Evolutionary conservation across 306 rosid species (phyloP), one percentile per base, ranked within the genome.

Genomic region (Acacia confusa): DNA sequence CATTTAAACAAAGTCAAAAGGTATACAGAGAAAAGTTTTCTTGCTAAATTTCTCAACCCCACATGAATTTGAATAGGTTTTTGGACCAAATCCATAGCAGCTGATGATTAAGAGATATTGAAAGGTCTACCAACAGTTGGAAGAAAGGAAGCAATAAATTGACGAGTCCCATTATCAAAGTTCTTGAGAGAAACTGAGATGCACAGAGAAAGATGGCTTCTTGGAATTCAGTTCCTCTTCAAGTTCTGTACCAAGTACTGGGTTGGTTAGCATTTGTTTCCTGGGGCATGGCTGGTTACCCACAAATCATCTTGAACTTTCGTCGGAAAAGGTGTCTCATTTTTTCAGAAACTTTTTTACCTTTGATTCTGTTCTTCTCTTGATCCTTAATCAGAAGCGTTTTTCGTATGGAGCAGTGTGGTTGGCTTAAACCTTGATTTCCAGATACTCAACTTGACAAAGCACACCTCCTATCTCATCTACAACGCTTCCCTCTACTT

Each of bases 401-500:
- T 77, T 73, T 61, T 14, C 4, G 48, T 20, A 3, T 41, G 47
- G 75, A 6, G 25, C 38, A 92, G 98, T 78, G 98, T 94, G 48
- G 97, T 92, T 72, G 98, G 98, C 3, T 84, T 94, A 82, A 94
- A 83, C 88, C 84, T 94, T 38, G 95, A 94, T 91, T 92, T 30
- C 78, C 90, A 84, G 85, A 74, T 94, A 41, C 87, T 94, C 53
- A 92, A 88, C 83, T 83, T 87, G 81, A 85, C 90, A 4, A 94
- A 94, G 82, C 92, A 86, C 69, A 90, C 91, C 16, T 83, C 92
- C 10, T 94, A 92, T 87, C 90, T 94, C 45, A 90, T 94, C 17
- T 92, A 91, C 91, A 94, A 94, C 50, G 89, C 90, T 70, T 82
- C 94, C 47, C 95, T 94, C 82, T 94, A 82, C 94, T 94, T 94